These are phyloP conservation scores for Suillus cothurnatus DNA, from an alignment of 768 basidiomycete genomes.

Conservation along the genomic window DNA sequence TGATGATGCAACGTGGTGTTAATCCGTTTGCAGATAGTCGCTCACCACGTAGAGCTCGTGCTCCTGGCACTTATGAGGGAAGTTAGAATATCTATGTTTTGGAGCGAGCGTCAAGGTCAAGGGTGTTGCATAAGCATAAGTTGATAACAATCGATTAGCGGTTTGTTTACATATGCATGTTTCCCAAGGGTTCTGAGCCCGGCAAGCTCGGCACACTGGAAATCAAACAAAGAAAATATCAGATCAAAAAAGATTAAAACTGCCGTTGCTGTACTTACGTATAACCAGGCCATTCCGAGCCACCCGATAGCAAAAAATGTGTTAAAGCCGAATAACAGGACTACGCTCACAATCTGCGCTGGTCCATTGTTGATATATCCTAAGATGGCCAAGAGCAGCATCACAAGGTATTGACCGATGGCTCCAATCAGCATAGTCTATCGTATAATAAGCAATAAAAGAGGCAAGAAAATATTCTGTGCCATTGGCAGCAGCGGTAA, in stretches of 20 bases:
- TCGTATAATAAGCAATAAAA: slow-evolving; percentile 48
- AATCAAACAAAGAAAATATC: neutral
- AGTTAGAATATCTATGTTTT: too few relatives aligned
- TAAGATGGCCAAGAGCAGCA: slow-evolving; percentile 31
- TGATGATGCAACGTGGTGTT: too few relatives aligned
- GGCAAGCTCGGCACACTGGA: slow-evolving; percentile 33
- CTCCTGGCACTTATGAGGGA: too few relatives aligned
- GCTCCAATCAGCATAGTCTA: slow-evolving; percentile 50
- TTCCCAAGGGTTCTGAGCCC: slow-evolving; percentile 29
- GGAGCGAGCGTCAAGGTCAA: too few relatives aligned
- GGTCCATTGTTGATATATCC: slow-evolving; percentile 23
- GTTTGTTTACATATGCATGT: too few relatives aligned
- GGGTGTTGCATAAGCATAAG: too few relatives aligned
- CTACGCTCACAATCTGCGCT: slow-evolving; percentile 25
- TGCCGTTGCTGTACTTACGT: slow-evolving; percentile 11
- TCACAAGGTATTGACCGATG: slow-evolving; percentile 33
- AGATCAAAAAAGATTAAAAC: neutral
- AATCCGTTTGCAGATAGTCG: too few relatives aligned
- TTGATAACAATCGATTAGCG: too few relatives aligned
- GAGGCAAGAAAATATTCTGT: slow-evolving; percentile 48
- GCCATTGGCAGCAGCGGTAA: slow-evolving; percentile 38
- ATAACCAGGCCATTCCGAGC: slow-evolving; percentile 41
- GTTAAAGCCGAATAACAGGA: slow-evolving; percentile 38
- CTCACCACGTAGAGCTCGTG: too few relatives aligned
- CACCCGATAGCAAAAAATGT: slow-evolving; percentile 40